Evolutionary conservation across 2,329 filamentous ascomycete species (phyloP), one percentile per base, ranked within the genome.

Genomic region (Trichoderma gracile): DNA sequence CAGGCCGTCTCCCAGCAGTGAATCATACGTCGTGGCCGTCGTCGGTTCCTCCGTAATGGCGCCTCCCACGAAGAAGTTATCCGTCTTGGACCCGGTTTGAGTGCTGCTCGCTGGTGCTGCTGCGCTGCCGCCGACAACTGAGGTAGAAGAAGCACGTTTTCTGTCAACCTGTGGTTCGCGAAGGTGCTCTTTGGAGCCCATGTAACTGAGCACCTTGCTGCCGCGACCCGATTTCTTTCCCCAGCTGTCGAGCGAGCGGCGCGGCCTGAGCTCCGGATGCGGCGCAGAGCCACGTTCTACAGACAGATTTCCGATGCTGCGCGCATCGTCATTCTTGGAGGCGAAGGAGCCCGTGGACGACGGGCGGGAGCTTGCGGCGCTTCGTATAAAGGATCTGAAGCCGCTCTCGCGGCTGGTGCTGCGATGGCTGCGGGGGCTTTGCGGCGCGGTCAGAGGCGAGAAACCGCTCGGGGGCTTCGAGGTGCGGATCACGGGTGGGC

Each of bases 391-490:
- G 47, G 83, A 85, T 71, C 83, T 85, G 49, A 91, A 73, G 14
- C 85, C 84, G 21, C 78, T 75, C 33, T 84, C 84, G 66, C 80
- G 80, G 60, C 78, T 77, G 21, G 82, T 80, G 30, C 79, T 86
- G 67, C 81, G 86, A 65, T 81, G 83, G 1, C 68, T 70, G 40
- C 67, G 68, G 21, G 81, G 80, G 17, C 78, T 84, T 69, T 82
- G 87, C 65, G 83, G 82, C 0, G 88, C 85, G n/a, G 89, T 92
- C 58, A 91, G 78, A 19, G 87, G 78, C 10, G 90, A 93, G 71
- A 88, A 86, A 61, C 90, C 91, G 57, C 90, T 92, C 0, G 91
- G 91, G 8, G 89, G 89, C 75, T 93, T 93, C 38, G 92, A 86
- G 38, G 93, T 96, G 68, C 89, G 88, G 70, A 96, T 85, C 62